Percentiles rank a stretch among this genome's conserved stretches.
Evolutionary conservation across 345 rosid species (phyloP).

Genomic region (Barbarea vulgaris): DNA sequence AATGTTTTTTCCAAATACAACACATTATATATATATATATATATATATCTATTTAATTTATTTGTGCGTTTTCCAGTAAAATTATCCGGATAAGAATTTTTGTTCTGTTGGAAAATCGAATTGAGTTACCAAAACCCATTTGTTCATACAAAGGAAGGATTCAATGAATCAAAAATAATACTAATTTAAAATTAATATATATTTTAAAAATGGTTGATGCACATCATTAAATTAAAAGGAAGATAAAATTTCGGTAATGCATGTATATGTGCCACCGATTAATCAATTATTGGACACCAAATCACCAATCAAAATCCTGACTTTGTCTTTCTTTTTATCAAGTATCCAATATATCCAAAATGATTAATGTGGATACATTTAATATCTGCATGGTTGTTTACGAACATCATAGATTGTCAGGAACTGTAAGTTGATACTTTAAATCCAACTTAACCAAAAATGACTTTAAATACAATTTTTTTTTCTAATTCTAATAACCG

Average conservation of each 20-base stretch:
- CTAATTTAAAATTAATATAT: not conserved
- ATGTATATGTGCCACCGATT: slow-evolving; percentile 30
- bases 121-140: not conserved
- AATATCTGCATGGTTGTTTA: slow-evolving; percentile 3
- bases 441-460: not conserved
- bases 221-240: not conserved
- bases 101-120: not conserved
- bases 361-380: slow-evolving; percentile 15
- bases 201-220: not conserved
- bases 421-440: not conserved
- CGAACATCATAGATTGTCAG: slow-evolving; percentile 4
- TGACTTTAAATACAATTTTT: not conserved
- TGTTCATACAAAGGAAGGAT: not conserved
- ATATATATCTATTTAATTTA: not conserved
- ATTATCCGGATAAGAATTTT: not conserved
- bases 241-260: not conserved
- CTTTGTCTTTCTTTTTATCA: not conserved
- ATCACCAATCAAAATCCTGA: slow-evolving; percentile 32
- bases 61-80: not conserved
- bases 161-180: slow-evolving; percentile 8
- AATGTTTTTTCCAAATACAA: not conserved
- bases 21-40: no score
- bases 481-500: not conserved
- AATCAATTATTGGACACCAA: slow-evolving; percentile 36
- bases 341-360: slow-evolving; percentile 21